phyloP scores from a whole-genome alignment of 2,329 filamentous ascomycete species.

The Apiospora aurea region DNA sequence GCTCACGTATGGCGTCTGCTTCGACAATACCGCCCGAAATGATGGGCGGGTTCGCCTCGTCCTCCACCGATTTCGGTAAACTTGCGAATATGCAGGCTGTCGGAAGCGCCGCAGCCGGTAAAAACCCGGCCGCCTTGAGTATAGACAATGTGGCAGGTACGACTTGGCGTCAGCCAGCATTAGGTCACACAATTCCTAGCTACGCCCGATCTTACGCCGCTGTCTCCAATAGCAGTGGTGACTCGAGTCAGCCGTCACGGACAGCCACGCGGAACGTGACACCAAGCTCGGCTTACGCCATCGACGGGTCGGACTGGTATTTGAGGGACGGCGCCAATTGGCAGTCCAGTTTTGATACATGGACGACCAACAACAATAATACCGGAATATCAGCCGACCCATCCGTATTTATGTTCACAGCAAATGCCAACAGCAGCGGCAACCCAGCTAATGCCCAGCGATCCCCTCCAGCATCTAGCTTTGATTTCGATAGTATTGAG shows the following conservation, averaged over 20 bases:
- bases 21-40: constrained; percentile 29
- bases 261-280: constrained; percentile 37
- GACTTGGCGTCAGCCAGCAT: constrained; percentile 37
- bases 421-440: constrained; percentile 28
- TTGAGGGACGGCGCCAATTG: constrained; percentile 63
- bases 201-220: constrained; percentile 40
- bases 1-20: constrained; percentile 1
- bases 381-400: constrained; percentile 41
- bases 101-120: constrained; percentile 33
- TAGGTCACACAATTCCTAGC: constrained; percentile 37
- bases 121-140: constrained; percentile 33
- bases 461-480: constrained; percentile 31
- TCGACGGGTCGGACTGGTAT: constrained; percentile 65
- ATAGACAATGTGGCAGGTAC: constrained; percentile 32
- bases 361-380: constrained; percentile 46
- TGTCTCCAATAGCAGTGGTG: constrained; percentile 31
- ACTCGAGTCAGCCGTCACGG: constrained; percentile 33
- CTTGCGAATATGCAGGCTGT: constrained; percentile 29
- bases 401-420: constrained; percentile 41
- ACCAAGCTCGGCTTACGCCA: constrained; percentile 44
- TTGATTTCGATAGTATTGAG: constrained; percentile 40
- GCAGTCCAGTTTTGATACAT: constrained; percentile 64
- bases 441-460: constrained; percentile 24
- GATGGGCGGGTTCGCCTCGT: constrained; percentile 34
- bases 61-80: constrained; percentile 25